Evolutionary conservation across 2,329 filamentous ascomycete species (phyloP), one percentile per base, ranked within the genome.

Genomic region (Talaromyces sp.): DNA sequence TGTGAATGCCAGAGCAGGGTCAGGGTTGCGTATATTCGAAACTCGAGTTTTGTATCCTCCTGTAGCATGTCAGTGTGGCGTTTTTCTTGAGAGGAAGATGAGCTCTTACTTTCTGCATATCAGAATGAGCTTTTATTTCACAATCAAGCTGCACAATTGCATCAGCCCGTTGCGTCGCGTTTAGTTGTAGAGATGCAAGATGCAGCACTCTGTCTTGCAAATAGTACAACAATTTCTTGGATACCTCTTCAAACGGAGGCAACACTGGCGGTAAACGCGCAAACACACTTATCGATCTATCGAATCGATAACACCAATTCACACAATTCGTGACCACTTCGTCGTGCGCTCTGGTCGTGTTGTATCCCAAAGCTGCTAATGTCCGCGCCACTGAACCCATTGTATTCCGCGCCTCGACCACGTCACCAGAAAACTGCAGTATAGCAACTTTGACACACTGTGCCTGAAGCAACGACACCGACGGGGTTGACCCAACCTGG

Each of bases 241-340:
- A 39, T 39, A 39, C 8, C n/a, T n/a, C 36, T 17, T 39, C 17
- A 17, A 39, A 39, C 17, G 15, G 36, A 39, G 15, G 36, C 36
- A n/a, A 39, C 33, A 39, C 17, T 6, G 67, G 49, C 17, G 65
- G 65, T 19, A 66, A 67, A 33, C 56, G 36, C 13, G 71, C 62
- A 33, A 72, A 67, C 15, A 68, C 56, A 58, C 71, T 69, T 15
- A 72, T 61, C 1, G 67, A 70, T 28, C 66, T 52, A 57, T 72
- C 70, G 5, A 70, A 62, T 33, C 69, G 71, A 49, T 68, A 71
- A 54, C 69, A 72, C 67, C 69, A 72, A 17, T 62, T 68, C 22
- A 72, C 55, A 22, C 55, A 65, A 33, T 59, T 65, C 15, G 64
- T 56, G 7, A 68, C 65, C 17, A 69, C 67, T 32, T 70, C 62